Percentiles rank a stretch among this genome's conserved stretches.
Conservation (phyloP, 306 rosid species). For the barrel medic (Medicago truncatula) region DNA sequence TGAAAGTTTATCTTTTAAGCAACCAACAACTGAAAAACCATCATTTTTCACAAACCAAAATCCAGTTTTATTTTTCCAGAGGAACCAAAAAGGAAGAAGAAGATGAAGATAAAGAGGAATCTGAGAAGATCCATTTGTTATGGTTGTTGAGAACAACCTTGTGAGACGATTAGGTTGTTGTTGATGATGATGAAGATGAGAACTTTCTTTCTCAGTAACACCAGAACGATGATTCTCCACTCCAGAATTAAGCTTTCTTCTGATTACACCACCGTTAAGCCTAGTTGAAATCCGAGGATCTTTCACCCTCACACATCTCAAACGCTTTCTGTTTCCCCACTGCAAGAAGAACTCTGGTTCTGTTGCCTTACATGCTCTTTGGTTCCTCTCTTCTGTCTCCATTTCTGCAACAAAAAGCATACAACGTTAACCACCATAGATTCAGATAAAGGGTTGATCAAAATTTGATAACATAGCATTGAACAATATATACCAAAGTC, state of each 20-base stretch:
- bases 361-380: conserved; percentile 51
- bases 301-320: conserved; percentile 78
- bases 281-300: conserved; percentile 70
- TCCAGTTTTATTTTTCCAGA: background rate
- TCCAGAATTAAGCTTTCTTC: conserved; percentile 53
- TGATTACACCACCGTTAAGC: conserved; percentile 61
- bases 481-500: conserved; percentile 1
- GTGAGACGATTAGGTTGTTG: conserved; percentile 62
- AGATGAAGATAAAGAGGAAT: background rate
- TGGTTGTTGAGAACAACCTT: conserved; percentile 51
- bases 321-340: conserved; percentile 75
- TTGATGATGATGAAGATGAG: conserved; percentile 51
- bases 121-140: conserved; percentile 3
- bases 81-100: background rate
- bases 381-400: conserved; percentile 76
- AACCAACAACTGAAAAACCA: background rate
- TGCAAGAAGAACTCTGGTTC: conserved; percentile 79
- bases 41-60: background rate
- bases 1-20: background rate
- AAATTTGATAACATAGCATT: conserved; percentile 5
- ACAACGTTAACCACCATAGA: background rate
- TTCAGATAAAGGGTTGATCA: background rate
- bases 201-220: conserved; percentile 51
- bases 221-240: conserved; percentile 55
- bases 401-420: conserved; percentile 42